phyloP scores from a whole-genome alignment of 257 asterid species.

The Nicotiana sylvestris region DNA sequence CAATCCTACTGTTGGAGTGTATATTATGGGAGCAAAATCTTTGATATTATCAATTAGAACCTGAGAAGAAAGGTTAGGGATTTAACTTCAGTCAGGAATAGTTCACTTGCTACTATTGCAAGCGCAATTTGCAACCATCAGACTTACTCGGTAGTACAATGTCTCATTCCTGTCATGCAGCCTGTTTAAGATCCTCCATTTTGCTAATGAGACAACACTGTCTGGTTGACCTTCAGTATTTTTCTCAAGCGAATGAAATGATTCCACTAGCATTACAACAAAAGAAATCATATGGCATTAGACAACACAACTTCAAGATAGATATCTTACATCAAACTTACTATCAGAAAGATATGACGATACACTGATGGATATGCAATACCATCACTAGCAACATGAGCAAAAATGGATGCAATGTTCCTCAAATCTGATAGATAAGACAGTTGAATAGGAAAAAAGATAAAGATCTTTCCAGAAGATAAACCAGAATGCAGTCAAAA shows the following conservation, averaged over 20 bases:
- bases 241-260: conserved; percentile 81
- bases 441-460: not conserved
- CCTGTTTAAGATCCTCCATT: conserved; percentile 97
- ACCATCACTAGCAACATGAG: not conserved
- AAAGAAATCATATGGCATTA: conserved; percentile 14
- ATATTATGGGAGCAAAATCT: conserved; percentile 88
- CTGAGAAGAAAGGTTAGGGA: conserved; percentile 34
- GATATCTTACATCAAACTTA: conserved; percentile 7
- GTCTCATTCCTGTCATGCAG: conserved; percentile 99
- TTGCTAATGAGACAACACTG: conserved; percentile 63
- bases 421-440: not conserved
- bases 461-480: not conserved
- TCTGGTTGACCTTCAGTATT: conserved; percentile 78
- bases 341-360: not conserved
- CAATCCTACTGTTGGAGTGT: conserved; percentile 97
- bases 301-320: conserved; percentile 9
- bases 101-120: conserved; percentile 6
- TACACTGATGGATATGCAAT: not conserved
- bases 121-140: conserved; percentile 11
- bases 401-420: not conserved
- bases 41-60: conserved; percentile 87
- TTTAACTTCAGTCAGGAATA: conserved; percentile 15
- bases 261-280: conserved; percentile 64
- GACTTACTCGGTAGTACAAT: conserved; percentile 87
- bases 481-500: not conserved